Base-by-base conservation (phyloP, 106 monocot genomes). In the Narthecium ossifragum region DNA sequence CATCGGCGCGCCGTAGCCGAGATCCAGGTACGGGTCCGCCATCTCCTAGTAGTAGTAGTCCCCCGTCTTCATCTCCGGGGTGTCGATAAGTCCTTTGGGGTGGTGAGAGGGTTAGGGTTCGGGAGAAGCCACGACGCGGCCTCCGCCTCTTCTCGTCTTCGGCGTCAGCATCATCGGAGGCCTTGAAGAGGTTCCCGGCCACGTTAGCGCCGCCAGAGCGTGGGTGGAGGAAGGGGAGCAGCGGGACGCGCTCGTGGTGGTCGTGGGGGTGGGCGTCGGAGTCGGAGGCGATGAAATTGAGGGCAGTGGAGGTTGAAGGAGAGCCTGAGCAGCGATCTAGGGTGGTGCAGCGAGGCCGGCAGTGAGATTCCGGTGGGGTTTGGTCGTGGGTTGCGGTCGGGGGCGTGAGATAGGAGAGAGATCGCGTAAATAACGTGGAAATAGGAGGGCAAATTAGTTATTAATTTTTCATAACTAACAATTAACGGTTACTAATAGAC, bases 21-120 rank as follows among this genome's bases (percentile, higher is more conserved):
- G 73, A 54, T 74, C 79, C 6, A 80, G 50, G 54, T 74, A 74
- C 4, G 69, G 69, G 25, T 80, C 74, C n/a, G 64, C n/a, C n/a
- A n/a, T 65, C 12, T 80, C 74, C 22, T 65, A 26, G 65, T 63
- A 80, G 26, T 64, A 60, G 65, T 39, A 70, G 21, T 66, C 52
- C 9, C 40, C 66, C 0, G 68, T 36, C 18, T 59, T 57, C 24
- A 46, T 9, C 34, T 46, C 41, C 45, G 55, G 47, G 22, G 55
- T 40, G 46, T 51, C 51, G 23, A 24, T 14, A 46, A 17, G 2
- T 29, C 13, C 56, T 56, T 55, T 15, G 20, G 31, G 25, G 10
- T 52, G 29, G 48, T 13, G 8, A 31, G 33, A 6, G 33, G 25
- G 27, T 57, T 57, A 15, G 33, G 36, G 36, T 34, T 33, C 5